Evolutionary conservation across 2,329 filamentous ascomycete species (phyloP).

Genomic region (Calonectria hawksworthii): DNA sequence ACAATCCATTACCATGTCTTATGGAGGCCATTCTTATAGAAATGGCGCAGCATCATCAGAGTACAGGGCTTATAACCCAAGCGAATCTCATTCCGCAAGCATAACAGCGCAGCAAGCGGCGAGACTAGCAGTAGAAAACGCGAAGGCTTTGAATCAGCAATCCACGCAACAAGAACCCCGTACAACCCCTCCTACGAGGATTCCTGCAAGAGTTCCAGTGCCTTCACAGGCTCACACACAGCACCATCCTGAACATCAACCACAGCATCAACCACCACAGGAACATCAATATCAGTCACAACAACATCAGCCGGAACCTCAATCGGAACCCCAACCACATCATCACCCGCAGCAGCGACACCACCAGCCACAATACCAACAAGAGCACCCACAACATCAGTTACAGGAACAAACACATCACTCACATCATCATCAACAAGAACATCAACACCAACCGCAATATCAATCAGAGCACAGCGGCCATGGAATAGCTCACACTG

Average conservation of each 20-base stretch:
- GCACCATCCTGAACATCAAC: neutral
- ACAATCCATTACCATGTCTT: neutral
- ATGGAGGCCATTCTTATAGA: neutral
- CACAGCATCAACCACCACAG: neutral
- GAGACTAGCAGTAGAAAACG: neutral
- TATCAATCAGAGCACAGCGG: neutral
- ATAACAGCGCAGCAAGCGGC: neutral
- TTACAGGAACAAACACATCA: neutral
- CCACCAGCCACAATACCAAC: too few relatives aligned
- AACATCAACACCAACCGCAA: neutral
- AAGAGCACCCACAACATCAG: neutral
- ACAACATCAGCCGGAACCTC: neutral
- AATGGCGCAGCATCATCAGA: neutral
- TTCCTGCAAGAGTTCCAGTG: neutral
- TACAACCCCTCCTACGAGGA: neutral
- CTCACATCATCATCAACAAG: neutral
- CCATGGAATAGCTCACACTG: neutral
- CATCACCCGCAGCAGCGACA: neutral
- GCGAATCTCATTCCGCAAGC: neutral
- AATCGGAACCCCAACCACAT: too few relatives aligned
- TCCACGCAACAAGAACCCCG: neutral
- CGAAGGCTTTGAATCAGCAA: neutral
- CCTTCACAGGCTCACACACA: neutral
- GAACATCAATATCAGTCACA: neutral
- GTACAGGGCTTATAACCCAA: neutral